A percentile compares a stretch with the other conserved stretches of the same genome.
phyloP scores from a whole-genome alignment of 2,329 filamentous ascomycete genomes.

The Podosphaera aphanis region DNA sequence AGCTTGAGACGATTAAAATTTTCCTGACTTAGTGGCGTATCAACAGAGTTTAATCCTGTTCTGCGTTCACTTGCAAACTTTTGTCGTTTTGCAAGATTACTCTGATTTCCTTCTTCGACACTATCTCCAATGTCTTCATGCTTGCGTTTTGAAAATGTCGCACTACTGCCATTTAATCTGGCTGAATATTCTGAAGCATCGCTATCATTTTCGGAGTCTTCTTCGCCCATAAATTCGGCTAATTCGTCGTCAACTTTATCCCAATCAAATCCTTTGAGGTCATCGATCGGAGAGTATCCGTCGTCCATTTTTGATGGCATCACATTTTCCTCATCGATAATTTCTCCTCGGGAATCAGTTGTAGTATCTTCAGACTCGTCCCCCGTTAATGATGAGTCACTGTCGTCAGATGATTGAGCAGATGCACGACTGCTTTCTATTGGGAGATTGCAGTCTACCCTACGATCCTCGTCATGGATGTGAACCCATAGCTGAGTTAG shows the following conservation, averaged over 20 bases:
- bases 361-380: slow-evolving; percentile 18
- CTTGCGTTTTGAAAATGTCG: slow-evolving; percentile 14
- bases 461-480: slow-evolving; percentile 43
- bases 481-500: slow-evolving; percentile 23
- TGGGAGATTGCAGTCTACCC: slow-evolving; percentile 16
- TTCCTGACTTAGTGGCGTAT: slow-evolving; percentile 19
- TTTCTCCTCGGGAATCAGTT: slow-evolving; percentile 14
- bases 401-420: slow-evolving; percentile 15
- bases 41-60: slow-evolving; percentile 24
- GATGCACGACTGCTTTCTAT: slow-evolving; percentile 4
- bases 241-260: slow-evolving; percentile 46
- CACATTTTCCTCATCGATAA: slow-evolving; percentile 23
- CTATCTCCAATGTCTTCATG: slow-evolving; percentile 17
- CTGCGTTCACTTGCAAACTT: slow-evolving; percentile 23
- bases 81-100: slow-evolving; percentile 27
- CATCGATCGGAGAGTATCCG: slow-evolving; percentile 30
- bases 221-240: slow-evolving; percentile 43
- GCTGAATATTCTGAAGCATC: slow-evolving; percentile 4
- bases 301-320: slow-evolving; percentile 23
- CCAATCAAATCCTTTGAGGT: slow-evolving; percentile 35
- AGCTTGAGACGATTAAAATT: slow-evolving; percentile 20
- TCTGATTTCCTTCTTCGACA: slow-evolving; percentile 25
- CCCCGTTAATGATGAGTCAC: slow-evolving; percentile 20
- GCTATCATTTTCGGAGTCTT: slow-evolving; percentile 22
- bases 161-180: slow-evolving; percentile 3